phyloP scores from a whole-genome alignment of 257 asterid genomes.

The Capsicum baccatum region DNA sequence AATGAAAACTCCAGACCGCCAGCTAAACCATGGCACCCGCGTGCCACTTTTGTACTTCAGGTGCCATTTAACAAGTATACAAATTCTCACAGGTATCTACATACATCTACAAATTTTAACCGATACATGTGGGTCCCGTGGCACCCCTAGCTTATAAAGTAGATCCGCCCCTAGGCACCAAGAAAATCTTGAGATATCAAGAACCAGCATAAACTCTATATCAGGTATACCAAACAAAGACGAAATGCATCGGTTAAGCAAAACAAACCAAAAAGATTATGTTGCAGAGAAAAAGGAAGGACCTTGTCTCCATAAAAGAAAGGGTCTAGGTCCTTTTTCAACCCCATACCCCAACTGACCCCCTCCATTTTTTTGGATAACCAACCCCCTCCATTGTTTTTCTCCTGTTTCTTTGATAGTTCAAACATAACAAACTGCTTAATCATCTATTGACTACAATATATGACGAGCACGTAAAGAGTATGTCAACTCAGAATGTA shows the following conservation, averaged over 20 bases:
- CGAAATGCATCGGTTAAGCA: background rate
- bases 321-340: background rate
- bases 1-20: no score
- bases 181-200: background rate
- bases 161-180: background rate
- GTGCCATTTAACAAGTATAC: no score
- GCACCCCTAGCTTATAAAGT: no score
- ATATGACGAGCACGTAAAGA: background rate
- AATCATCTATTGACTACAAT: background rate
- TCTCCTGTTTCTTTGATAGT: background rate
- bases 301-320: background rate
- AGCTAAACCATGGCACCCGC: no score
- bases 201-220: slow-evolving; percentile 9
- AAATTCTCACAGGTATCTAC: no score
- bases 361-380: background rate
- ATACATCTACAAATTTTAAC: no score
- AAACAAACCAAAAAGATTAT: background rate
- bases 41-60: no score
- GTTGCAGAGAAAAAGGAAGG: background rate
- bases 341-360: background rate
- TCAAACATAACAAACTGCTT: background rate
- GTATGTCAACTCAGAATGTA: background rate
- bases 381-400: background rate
- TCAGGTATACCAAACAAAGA: background rate
- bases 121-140: no score